Evolutionary conservation across 208 protist species (phyloP), one percentile per base, ranked within the genome.

Genomic region (Acanthamoeba sp.): DNA sequence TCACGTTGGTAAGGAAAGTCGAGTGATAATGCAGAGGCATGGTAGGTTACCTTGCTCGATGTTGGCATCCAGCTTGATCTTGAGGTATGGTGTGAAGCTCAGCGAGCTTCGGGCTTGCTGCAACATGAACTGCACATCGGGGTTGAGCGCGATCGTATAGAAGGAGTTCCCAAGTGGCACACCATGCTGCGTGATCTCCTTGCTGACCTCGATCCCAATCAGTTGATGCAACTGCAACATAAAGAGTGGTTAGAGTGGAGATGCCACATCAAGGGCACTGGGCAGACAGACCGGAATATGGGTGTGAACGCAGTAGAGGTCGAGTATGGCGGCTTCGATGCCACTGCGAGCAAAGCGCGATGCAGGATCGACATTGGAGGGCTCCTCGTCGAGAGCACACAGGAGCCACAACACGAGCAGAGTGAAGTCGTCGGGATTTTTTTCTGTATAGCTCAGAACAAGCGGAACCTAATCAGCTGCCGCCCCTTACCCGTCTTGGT

Each of bases 51-150:
- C 78, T 36, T 87, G 78, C 40, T 87, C 78, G 9, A 87, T 87
- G 45, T 87, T 87, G 4, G 78, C 45, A 27, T 87, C 78, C 24
- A 87, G 29, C 29, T 87, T 87, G 38, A 87, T 87, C 45, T 87
- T 87, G 42, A 87, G 78, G 45, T 87, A 59, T 24, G 78, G 78
- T 2, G 78, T 87, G 78, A 87, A 87, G 18, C 48, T 38, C 14
- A 87, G 78, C 5, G 78, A 32, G 48, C 78, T 87, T 7, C 69
- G 32, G 0, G 78, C 78, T 20, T 87, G 78, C n/a, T 59, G 22
- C 38, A 87, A 27, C 78, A 87, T 87, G 78, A 87, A 87, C 29
- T 87, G n/a, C n/a, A 87, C 48, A 20, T 87, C 78, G 40, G 78
- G 78, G 22, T 87, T 87, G 42, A 87, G 78, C 4, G 78, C 78